These are phyloP conservation scores for Colletotrichum eremochloae DNA, from an alignment of 2,329 filamentous ascomycete species.

Conservation along the genomic window DNA sequence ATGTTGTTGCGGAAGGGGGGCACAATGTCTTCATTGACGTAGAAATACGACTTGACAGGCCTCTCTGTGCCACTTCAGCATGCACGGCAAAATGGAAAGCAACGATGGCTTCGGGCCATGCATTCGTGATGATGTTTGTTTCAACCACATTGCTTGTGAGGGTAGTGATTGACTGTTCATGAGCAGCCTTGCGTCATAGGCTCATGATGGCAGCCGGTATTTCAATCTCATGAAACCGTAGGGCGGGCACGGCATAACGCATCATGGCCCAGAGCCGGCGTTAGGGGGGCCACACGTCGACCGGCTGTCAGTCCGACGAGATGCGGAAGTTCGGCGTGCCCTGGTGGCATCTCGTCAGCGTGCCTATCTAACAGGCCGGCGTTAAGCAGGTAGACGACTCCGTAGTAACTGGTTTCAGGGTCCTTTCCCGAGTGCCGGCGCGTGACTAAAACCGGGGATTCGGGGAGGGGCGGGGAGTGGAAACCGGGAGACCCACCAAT, in stretches of 20 bases:
- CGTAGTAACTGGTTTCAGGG: background rate
- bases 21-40: background rate
- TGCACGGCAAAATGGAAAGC: background rate
- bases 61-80: background rate
- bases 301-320: background rate
- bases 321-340: background rate
- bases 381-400: background rate
- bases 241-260: background rate
- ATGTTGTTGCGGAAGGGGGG: background rate
- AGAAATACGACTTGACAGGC: background rate
- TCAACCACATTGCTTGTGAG: background rate
- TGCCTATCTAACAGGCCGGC: background rate
- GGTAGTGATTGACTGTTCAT: background rate
- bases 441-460: slow-evolving; percentile 9
- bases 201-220: background rate
- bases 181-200: background rate
- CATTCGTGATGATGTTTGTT: background rate
- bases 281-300: background rate
- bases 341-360: background rate
- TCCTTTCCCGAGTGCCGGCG: slow-evolving; percentile 17
- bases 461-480: slow-evolving; percentile 3
- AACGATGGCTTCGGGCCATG: background rate
- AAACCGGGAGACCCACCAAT: slow-evolving; percentile 26
- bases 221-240: background rate
- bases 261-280: background rate